These are phyloP conservation scores for Xerocomellus chrysenteron DNA, from an alignment of 768 basidiomycete genomes.

Conservation along the genomic window DNA sequence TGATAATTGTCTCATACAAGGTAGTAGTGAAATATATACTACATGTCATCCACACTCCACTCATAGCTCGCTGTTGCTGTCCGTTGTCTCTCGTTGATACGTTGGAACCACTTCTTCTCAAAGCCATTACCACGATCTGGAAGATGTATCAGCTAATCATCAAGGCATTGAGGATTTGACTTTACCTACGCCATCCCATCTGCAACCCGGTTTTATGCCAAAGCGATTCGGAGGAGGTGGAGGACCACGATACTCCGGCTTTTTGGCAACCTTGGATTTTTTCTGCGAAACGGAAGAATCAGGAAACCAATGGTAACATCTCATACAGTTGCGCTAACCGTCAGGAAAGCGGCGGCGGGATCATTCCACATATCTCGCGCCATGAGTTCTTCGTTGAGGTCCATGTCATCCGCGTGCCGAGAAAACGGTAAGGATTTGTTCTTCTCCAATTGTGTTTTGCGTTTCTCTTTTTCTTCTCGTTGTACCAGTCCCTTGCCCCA, in stretches of 20 bases:
- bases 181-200: constrained; percentile 98
- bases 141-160: constrained; percentile 4
- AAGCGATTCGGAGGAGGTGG: constrained; percentile 93
- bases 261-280: constrained; percentile 74
- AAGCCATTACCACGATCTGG: constrained; percentile 91
- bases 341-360: constrained; percentile 93
- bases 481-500: constrained; percentile 98
- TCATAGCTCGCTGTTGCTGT: constrained; percentile 69
- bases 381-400: constrained; percentile 83
- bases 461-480: constrained; percentile 72
- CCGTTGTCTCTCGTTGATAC: constrained; percentile 71
- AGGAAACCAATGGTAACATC: not conserved
- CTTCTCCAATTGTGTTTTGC: constrained; percentile 63
- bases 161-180: constrained; percentile 7
- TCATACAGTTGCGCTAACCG: constrained; percentile 47
- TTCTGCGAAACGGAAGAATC: constrained; percentile 46
- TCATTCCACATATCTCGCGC: constrained; percentile 91
- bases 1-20: not conserved
- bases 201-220: constrained; percentile 90
- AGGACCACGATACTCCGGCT: constrained; percentile 85
- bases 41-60: constrained; percentile 96
- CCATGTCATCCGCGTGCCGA: constrained; percentile 76
- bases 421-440: constrained; percentile 68
- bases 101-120: constrained; percentile 90
- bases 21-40: constrained; percentile 19